Evolutionary conservation across 257 asterid species (phyloP).

Genomic region (Solanum rostratum): DNA sequence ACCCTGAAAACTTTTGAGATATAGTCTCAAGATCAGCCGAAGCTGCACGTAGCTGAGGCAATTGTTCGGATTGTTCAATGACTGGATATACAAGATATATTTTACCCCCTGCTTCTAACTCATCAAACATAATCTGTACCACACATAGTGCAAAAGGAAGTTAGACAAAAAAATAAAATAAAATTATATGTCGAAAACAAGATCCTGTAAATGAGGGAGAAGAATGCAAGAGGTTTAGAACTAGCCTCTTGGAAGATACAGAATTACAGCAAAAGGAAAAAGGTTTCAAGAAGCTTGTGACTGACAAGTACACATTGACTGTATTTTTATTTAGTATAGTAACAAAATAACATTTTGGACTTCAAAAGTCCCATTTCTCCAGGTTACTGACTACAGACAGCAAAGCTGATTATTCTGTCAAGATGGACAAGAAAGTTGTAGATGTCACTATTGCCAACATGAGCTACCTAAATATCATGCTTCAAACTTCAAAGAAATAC

Average conservation of each 20-base stretch:
- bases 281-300: neutral
- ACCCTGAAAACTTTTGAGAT: constrained; percentile 42
- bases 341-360: neutral
- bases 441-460: neutral
- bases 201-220: neutral
- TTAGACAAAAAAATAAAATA: neutral
- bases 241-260: neutral
- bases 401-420: neutral
- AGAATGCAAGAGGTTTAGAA: neutral
- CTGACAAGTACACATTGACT: neutral
- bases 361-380: neutral
- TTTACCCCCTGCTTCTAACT: constrained; percentile 69
- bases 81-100: constrained; percentile 76
- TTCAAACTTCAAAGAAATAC: neutral
- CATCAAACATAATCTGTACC: constrained; percentile 78
- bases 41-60: constrained; percentile 92
- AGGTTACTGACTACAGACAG: neutral
- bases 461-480: neutral
- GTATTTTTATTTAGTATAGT: neutral
- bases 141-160: neutral
- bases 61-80: constrained; percentile 79
- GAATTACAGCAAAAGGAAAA: neutral
- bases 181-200: neutral
- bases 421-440: neutral
- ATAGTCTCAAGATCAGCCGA: constrained; percentile 64